Conservation (phyloP, 106 monocot genomes). For the Agapanthus africanus region DNA sequence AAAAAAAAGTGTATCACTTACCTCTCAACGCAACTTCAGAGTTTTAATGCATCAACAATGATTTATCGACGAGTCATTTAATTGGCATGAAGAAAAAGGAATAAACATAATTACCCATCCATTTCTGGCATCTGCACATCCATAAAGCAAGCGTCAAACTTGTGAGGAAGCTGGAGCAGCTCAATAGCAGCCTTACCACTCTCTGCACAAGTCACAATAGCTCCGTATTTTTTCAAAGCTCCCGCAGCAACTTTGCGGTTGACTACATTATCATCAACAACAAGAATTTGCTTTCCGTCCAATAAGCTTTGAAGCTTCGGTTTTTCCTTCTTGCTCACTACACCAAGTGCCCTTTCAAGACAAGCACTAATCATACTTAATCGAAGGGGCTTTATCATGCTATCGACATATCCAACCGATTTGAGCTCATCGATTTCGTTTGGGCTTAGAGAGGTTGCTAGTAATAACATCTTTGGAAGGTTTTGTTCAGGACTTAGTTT, state of each 20-base stretch:
- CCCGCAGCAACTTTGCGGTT: slow-evolving; percentile 72
- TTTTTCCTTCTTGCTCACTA: slow-evolving; percentile 28
- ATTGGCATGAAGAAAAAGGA: neutral
- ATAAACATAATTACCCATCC: slow-evolving; percentile 79
- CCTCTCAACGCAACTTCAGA: too few species aligned
- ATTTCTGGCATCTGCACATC: slow-evolving; percentile 97
- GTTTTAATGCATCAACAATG: too few species aligned
- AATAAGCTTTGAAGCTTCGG: slow-evolving; percentile 46
- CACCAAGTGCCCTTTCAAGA: slow-evolving; percentile 47
- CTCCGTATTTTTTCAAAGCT: slow-evolving; percentile 72
- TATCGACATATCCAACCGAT: slow-evolving; percentile 41
- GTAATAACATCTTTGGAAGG: slow-evolving; percentile 57
- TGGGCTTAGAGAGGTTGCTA: slow-evolving; percentile 50
- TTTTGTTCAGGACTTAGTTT: slow-evolving; percentile 15
- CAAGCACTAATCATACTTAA: slow-evolving; percentile 60
- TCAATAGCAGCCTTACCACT: slow-evolving; percentile 66
- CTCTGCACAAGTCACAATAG: slow-evolving; percentile 63
- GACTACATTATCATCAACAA: slow-evolving; percentile 82
- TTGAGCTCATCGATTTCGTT: slow-evolving; percentile 36
- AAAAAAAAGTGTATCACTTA: too few species aligned
- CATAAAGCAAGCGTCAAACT: slow-evolving; percentile 88
- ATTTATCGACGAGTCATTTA: too few species aligned
- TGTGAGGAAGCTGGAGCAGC: slow-evolving; percentile 60
- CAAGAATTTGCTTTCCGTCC: slow-evolving; percentile 54
- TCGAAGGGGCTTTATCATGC: slow-evolving; percentile 71